Conservation (phyloP, 2,329 filamentous ascomycete genomes). For the Calycina marina region DNA sequence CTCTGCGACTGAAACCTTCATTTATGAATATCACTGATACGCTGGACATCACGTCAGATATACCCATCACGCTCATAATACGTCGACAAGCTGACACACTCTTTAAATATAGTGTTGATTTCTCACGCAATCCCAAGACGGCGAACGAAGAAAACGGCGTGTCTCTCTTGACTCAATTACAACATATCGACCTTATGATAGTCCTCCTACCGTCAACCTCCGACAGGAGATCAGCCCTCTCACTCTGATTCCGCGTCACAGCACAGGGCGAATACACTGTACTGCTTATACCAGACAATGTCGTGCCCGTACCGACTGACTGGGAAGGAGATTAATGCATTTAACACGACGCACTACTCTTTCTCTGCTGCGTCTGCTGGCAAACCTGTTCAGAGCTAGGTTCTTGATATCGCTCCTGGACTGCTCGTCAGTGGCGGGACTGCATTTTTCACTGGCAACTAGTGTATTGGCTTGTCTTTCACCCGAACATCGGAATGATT, state of each 20-base stretch:
- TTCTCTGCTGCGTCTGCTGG: constrained; percentile 7
- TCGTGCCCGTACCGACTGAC: background rate
- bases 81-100: constrained; percentile 39
- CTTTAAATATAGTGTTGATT: constrained; percentile 33
- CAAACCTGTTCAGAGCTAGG: constrained; percentile 27
- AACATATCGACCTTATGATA: constrained; percentile 27
- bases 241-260: background rate
- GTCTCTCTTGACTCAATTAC: constrained; percentile 33
- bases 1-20: constrained; percentile 32
- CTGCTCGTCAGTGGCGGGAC: constrained; percentile 24
- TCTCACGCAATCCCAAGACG: constrained; percentile 28
- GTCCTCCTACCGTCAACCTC: constrained; percentile 19
- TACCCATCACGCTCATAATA: constrained; percentile 36
- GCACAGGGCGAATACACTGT: background rate
- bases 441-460: constrained; percentile 6
- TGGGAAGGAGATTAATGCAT: constrained; percentile 2
- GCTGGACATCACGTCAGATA: constrained; percentile 31
- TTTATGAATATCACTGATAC: constrained; percentile 37
- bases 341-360: constrained; percentile 5
- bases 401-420: constrained; percentile 27
- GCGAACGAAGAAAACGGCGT: constrained; percentile 37
- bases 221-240: background rate
- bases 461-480: background rate
- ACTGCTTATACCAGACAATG: background rate
- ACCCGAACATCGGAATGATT: background rate